Percentiles rank a stretch among this genome's conserved stretches.
Evolutionary conservation across 108 stramenopile genomes (phyloP).

Genomic region (Thalassiosira profunda): DNA sequence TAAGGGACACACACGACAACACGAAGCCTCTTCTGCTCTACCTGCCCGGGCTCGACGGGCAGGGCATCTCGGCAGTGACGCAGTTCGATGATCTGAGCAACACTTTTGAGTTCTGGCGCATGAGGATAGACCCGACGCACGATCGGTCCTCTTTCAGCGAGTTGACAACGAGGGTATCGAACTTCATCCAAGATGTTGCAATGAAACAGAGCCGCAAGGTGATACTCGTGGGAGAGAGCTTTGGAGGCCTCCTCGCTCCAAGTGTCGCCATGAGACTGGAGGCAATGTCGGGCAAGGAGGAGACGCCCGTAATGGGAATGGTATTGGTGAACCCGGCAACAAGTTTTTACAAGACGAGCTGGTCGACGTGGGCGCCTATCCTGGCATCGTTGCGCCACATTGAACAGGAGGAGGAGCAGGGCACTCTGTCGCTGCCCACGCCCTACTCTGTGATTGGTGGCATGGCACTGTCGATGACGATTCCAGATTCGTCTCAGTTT

Average conservation of each 20-base stretch:
- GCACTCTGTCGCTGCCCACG: slow-evolving; percentile 51
- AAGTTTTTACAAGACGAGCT: slow-evolving; percentile 80
- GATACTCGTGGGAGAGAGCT: slow-evolving; percentile 86
- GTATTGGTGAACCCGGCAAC: slow-evolving; percentile 94
- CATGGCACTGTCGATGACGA: slow-evolving; percentile 50
- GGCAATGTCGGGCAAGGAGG: slow-evolving; percentile 11
- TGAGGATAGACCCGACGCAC: slow-evolving; percentile 55
- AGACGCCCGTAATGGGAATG: slow-evolving; percentile 63
- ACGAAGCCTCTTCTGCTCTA: slow-evolving; percentile 71
- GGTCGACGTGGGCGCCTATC: slow-evolving; percentile 72
- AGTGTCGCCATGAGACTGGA: slow-evolving; percentile 70
- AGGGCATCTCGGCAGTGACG: slow-evolving; percentile 79
- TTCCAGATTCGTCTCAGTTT: slow-evolving; percentile 67
- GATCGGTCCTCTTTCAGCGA: slow-evolving; percentile 62
- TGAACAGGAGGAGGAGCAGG: slow-evolving; percentile 28
- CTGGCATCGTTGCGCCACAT: slow-evolving; percentile 61
- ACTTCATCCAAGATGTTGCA: slow-evolving; percentile 54
- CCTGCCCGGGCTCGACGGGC: slow-evolving; percentile 90
- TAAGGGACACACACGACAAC: too few relatives aligned
- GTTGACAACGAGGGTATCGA: slow-evolving; percentile 48
- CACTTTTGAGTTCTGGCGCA: slow-evolving; percentile 84
- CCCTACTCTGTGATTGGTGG: slow-evolving; percentile 76
- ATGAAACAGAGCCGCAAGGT: too few relatives aligned
- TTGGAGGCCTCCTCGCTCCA: slow-evolving; percentile 85
- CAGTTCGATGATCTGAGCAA: slow-evolving; percentile 84